Percentiles rank a stretch among this genome's conserved stretches.
Evolutionary conservation across 805 yeast species (phyloP).

Genomic region (Schwanniomyces vanrijiae): DNA sequence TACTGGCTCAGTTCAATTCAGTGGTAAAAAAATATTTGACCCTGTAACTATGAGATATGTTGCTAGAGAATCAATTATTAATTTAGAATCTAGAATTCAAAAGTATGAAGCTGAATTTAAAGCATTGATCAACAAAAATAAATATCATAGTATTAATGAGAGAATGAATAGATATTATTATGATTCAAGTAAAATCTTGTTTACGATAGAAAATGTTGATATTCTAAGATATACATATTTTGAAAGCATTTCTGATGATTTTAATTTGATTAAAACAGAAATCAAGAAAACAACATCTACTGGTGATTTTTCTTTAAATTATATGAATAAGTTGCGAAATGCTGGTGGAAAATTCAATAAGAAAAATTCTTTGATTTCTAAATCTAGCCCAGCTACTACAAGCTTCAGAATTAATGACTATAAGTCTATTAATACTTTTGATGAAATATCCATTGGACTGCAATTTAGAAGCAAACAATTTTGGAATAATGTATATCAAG

Average conservation of each 20-base stretch:
- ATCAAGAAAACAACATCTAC: not conserved
- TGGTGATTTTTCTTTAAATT: not conserved
- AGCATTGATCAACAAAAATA: not conserved
- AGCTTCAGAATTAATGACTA: not conserved
- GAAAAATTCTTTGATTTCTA: not conserved
- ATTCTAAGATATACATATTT: slow-evolving; percentile 7
- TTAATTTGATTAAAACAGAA: not conserved
- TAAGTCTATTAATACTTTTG: not conserved
- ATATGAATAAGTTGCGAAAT: not conserved
- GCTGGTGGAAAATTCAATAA: not conserved
- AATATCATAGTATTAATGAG: not conserved
- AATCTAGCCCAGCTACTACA: not conserved
- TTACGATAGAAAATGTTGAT: not conserved
- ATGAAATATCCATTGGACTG: not conserved
- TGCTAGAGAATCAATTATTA: not conserved
- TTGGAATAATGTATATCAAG: slow-evolving; percentile 33
- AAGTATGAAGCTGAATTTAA: not conserved
- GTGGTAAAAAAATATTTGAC: not conserved
- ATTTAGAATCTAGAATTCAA: not conserved
- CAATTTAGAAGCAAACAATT: slow-evolving; percentile 18
- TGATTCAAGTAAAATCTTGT: not conserved
- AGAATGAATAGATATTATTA: not conserved
- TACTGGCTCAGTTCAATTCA: not conserved
- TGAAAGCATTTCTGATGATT: not conserved
- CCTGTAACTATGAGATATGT: not conserved